Base-by-base conservation (phyloP, 768 basidiomycete species). In the Pleurotus tuoliensis region DNA sequence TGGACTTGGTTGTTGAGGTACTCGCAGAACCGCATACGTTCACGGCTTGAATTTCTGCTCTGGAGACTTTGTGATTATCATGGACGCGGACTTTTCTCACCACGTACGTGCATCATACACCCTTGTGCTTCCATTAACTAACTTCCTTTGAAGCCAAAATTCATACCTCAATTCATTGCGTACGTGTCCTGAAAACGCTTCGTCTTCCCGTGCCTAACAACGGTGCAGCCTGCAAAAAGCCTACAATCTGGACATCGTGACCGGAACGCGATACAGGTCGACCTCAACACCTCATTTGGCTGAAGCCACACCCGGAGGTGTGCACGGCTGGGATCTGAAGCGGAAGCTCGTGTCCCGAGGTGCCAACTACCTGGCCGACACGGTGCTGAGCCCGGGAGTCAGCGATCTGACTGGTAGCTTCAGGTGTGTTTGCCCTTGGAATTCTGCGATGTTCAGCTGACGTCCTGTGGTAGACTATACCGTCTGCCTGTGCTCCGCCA, bases 11-110 rank as follows among this genome's bases (percentile, higher is more conserved):
- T 41, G 48, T 18, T 55, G 50, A 58, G 55, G 49, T 51, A 25
- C 45, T 15, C 38, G 73, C 59, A 94, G 92, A 56, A 94, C 94
- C 18, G 94, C 94, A 34, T 96, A 96, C 67, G 90, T 95, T 38
- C 90, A 96, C 66, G 94, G 94, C 11, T 76, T 96, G 47, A 87
- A 92, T 63, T 95, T 90, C 70, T 89, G 88, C 62, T 87, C 87
- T 0, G 94, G 94, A 7, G 91, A 92, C 71, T 96, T 94, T 73
- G 92, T 94, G 18, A 91, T 95, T 66, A 95, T 96, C 68, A 96
- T 96, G 94, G 94, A 96, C 64, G 94, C 94, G 50, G 94, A 96
- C 73, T 94, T 96, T 71, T 94, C 92, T 4, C 94, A 96, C 66
- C 94, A 96, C 62, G 93, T 93, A 72, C 45, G 88, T 73, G 16